Conservation (phyloP, 768 basidiomycete species). For the Naganishia randhawae region DNA sequence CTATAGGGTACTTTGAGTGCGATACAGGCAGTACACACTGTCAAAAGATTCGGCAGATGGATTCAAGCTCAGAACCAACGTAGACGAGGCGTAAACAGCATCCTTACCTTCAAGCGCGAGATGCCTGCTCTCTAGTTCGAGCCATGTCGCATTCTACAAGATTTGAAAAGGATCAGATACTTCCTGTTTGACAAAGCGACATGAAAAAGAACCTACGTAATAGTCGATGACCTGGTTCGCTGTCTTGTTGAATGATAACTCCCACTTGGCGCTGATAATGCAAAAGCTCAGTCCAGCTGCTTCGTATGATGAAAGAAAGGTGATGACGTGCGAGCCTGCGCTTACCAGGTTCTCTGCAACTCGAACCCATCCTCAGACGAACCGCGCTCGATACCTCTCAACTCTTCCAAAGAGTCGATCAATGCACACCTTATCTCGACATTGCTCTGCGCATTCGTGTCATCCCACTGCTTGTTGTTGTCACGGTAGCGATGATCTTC, state of each 20-base stretch:
- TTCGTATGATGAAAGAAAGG: not conserved
- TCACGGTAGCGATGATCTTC: slow-evolving; percentile 4
- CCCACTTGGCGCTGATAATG: not conserved
- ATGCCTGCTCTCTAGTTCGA: not conserved
- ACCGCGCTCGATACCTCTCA: not conserved
- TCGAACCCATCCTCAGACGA: slow-evolving; percentile 3
- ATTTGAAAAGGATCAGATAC: not conserved
- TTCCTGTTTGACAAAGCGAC: too few relatives aligned
- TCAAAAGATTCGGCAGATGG: not conserved
- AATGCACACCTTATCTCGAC: not conserved
- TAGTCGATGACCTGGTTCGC: slow-evolving; percentile 6
- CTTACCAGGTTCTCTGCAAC: slow-evolving; percentile 3
- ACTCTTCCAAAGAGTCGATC: not conserved
- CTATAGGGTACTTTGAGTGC: not conserved
- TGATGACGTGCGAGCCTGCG: not conserved
- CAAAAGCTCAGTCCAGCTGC: not conserved
- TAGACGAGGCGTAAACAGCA: not conserved
- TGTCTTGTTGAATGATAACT: not conserved
- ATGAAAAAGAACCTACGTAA: not conserved
- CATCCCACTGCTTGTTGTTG: slow-evolving; percentile 7
- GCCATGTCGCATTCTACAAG: not conserved
- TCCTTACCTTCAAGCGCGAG: not conserved
- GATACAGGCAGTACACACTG: slow-evolving; percentile 7
- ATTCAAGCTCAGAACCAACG: too few relatives aligned
- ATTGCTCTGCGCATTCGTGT: slow-evolving; percentile 16